These are phyloP conservation scores for Geoglossum cookeanum DNA, from an alignment of 2,329 filamentous ascomycete genomes.

Conservation along the genomic window DNA sequence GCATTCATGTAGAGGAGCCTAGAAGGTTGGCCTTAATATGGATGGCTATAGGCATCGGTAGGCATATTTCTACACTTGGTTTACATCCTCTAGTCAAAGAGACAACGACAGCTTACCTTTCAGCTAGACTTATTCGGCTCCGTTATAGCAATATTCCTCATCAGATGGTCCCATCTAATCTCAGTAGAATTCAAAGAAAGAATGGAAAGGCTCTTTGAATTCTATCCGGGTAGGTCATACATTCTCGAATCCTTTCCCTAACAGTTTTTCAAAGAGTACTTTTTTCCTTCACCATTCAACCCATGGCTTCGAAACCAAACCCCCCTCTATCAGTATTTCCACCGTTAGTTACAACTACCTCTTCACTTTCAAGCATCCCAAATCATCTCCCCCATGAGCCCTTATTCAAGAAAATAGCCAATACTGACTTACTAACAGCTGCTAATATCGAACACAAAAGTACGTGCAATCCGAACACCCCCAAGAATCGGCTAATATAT, in stretches of 20 bases:
- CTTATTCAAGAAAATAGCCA: too few relatives aligned
- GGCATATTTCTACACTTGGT: background rate
- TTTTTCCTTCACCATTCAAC: background rate
- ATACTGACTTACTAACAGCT: conserved; percentile 15
- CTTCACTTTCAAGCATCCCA: too few relatives aligned
- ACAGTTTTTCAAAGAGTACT: background rate
- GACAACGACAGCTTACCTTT: background rate
- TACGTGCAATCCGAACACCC: background rate
- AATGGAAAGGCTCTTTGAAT: conserved; percentile 30
- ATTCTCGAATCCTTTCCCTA: background rate
- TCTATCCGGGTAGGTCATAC: conserved; percentile 25
- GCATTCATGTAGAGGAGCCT: conserved; percentile 36
- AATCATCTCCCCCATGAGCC: too few relatives aligned
- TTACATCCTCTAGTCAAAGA: background rate
- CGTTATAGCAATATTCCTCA: conserved; percentile 23
- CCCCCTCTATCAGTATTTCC: too few relatives aligned
- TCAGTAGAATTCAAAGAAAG: conserved; percentile 9
- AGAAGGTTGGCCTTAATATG: conserved; percentile 36
- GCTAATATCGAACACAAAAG: conserved; percentile 44
- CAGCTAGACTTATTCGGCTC: conserved; percentile 29
- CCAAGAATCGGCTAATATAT: background rate
- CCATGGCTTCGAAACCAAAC: background rate
- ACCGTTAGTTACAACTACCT: too few relatives aligned
- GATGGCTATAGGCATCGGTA: conserved; percentile 29
- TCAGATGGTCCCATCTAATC: conserved; percentile 7